phyloP scores from a whole-genome alignment of 169 alveolate genomes.

The Besnoitia besnoiti region DNA sequence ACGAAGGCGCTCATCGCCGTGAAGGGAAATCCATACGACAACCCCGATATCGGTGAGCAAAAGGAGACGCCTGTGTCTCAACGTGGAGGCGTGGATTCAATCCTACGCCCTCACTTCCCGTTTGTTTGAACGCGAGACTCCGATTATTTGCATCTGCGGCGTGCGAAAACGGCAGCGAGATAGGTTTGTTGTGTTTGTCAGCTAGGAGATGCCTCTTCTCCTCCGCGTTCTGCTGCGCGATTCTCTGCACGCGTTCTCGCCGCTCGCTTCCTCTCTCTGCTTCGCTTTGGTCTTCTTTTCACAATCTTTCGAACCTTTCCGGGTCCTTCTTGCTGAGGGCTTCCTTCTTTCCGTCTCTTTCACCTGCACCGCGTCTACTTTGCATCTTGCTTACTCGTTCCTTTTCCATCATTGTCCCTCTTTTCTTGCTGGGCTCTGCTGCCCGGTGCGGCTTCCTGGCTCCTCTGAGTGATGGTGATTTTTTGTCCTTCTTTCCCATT shows the following conservation, averaged over 20 bases:
- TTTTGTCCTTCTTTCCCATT: background rate
- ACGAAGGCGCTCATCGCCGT: slow-evolving; percentile 5
- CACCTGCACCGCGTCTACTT: too few relatives aligned
- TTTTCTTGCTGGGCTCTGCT: background rate
- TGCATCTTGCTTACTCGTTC: background rate
- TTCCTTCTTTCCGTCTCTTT: too few relatives aligned
- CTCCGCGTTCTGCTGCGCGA: background rate
- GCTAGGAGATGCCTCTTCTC: too few relatives aligned
- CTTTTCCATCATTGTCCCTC: background rate
- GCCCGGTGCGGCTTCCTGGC: background rate
- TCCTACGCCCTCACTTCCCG: too few relatives aligned
- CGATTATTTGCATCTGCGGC: background rate
- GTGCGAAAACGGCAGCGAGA: background rate
- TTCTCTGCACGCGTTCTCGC: background rate
- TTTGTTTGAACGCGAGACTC: background rate
- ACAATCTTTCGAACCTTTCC: too few relatives aligned
- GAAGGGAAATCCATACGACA: slow-evolving; percentile 29
- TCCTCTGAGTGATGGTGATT: background rate
- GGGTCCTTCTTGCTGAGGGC: too few relatives aligned
- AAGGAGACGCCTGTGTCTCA: too few relatives aligned
- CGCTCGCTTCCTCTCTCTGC: background rate
- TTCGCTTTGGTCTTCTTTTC: too few relatives aligned
- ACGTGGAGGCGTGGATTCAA: too few relatives aligned
- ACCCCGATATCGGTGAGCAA: slow-evolving; percentile 3
- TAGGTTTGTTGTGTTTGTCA: too few relatives aligned